Base-by-base conservation (phyloP, 768 basidiomycete species). In the Galerina marginata region DNA sequence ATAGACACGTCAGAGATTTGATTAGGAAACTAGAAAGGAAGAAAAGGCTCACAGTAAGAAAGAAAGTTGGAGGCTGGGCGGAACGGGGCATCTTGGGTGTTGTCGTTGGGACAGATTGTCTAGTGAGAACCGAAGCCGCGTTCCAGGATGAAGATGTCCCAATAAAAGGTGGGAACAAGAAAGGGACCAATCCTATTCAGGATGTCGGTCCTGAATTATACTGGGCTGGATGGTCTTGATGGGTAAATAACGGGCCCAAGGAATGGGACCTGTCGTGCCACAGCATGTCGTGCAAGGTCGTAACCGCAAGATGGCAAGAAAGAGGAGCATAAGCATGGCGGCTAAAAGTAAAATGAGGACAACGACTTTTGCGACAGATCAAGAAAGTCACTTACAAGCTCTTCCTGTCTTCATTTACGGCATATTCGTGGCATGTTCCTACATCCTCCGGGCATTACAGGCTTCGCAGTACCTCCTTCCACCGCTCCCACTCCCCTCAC, bases 401-500 rank as follows among this genome's bases (percentile, higher is more conserved):
- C 43, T 16, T 55, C 43, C 54, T 15, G 23, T 46, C 16, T 37
- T 43, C 49, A 6, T 33, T 54, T 37, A 20, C 16, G 45, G 23
- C 33, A 50, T 43, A 38, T 11, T 16, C 50, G 23, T 39, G 15
- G n/a, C 46, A 43, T 39, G 11, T 15, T 40, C 42, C 59, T 59
- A 66, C 63, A 66, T 73, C 58, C 71, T 68, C 60, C 69, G 61
- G 37, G 75, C 74, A 61, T 77, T 75, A 60, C 79, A 80, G 20
- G 79, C 79, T 60, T 74, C 77, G 61, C 79, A 80, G 60, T 74
- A 77, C 47, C 78, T 66, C 36, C 72, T 65, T 9, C 72, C 63
- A 4, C 64, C 65, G 20, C 56, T 63, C 26, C 66, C 69, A 33
- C 66, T 68, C 25, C 74, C 68, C 44, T 73, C 74, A 52, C 71